Base-by-base conservation (phyloP, 1,139 yeast genomes). In the Nadsonia commutata region DNA sequence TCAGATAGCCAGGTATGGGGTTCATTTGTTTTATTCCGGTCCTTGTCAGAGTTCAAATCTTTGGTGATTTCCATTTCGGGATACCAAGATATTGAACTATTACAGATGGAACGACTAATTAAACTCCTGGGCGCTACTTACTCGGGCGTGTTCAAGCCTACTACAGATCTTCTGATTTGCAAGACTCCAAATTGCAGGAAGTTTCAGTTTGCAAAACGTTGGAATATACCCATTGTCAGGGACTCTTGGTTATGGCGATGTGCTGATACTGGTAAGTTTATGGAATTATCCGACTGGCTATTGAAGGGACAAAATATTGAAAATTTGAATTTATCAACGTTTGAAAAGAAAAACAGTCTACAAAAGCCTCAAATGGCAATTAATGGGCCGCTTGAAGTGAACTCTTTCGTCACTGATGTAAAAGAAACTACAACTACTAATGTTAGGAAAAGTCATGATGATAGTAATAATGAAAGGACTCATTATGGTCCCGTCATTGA, bases 41-140 rank as follows among this genome's bases (percentile, higher is more conserved):
- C 60, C 2, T 50, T 63, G 18, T 60, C 66, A 8, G 62, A 57
- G 4, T 58, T 53, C 23, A 42, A 55, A 16, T 59, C 62, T 9
- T 62, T 78, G 49, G 69, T 69, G 40, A 66, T 86, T 1, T 73
- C 83, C 48, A 68, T 83, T 1, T 74, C 93, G 1, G 97, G 97
- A 3, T 88, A 82, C 55, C 71, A 76, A 9, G 96, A 95, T 0
- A 76, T 85, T 17, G 96, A 88, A 57, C 65, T 79, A 22, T 64
- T 84, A 38, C 97, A 88, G 60, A 54, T 84, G 7, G 76, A 73
- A 17, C 79, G 81, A 53, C 65, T 88, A 42, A 65, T 84, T 13
- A 55, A 63, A 33, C 49, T 60, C 51, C 57, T 53, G 39, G 71
- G 61, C 66, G 83, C 57, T 60, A 67, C 43, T 62, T 72, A 49